Evolutionary conservation across 768 basidiomycete species (phyloP).

Genomic region (Collybiopsis confluens): DNA sequence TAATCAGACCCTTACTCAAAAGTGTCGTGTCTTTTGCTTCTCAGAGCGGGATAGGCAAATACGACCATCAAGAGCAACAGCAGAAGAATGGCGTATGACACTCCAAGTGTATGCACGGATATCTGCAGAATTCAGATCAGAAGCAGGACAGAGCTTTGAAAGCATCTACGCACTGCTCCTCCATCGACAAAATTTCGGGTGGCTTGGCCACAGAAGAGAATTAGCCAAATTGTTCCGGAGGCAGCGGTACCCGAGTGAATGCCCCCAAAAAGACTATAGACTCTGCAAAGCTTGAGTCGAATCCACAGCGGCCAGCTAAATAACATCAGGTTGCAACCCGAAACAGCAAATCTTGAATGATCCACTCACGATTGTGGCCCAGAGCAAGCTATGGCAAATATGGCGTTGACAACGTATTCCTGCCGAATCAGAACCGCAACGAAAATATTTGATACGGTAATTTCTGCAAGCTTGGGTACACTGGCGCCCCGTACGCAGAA

Average conservation of each 20-base stretch:
- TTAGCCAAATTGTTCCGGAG: conserved; percentile 52
- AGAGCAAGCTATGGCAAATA: conserved; percentile 49
- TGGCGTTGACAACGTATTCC: conserved; percentile 56
- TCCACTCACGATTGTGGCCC: conserved; percentile 46
- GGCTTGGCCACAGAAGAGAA: conserved; percentile 44
- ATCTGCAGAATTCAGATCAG: neutral
- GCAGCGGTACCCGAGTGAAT: conserved; percentile 55
- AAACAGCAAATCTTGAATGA: conserved; percentile 22
- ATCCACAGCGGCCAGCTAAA: conserved; percentile 25
- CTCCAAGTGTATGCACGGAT: conserved; percentile 16
- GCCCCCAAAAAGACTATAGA: conserved; percentile 58
- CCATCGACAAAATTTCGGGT: conserved; percentile 42
- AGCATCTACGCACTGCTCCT: conserved; percentile 24
- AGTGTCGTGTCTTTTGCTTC: conserved; percentile 42
- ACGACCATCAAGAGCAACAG: conserved; percentile 44
- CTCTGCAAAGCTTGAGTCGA: conserved; percentile 47
- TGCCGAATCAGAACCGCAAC: conserved; percentile 45
- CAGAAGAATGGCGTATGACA: conserved; percentile 49
- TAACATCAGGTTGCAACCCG: conserved; percentile 45
- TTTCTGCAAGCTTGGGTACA: conserved; percentile 32
- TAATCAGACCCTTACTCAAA: conserved; percentile 34
- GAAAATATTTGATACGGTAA: conserved; percentile 45
- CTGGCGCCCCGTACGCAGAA: conserved; percentile 30
- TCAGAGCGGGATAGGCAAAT: conserved; percentile 48
- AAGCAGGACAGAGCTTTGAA: neutral